Evolutionary conservation across 129 eudicot genomes (phyloP).

Genomic region (Heracleum sosnowskyi): DNA sequence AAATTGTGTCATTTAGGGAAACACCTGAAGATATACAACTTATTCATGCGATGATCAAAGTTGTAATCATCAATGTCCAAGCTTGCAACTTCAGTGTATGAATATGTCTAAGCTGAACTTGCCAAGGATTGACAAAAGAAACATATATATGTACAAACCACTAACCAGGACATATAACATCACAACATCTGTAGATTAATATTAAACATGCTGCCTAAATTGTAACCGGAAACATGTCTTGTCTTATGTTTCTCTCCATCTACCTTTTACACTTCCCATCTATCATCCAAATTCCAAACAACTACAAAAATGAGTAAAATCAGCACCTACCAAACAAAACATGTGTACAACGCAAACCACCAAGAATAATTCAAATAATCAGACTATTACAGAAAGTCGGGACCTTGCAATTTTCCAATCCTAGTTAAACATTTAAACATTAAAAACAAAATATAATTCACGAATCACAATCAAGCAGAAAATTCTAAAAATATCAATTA

Average conservation of each 20-base stretch:
- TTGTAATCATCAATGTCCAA: neutral
- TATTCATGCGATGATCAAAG: neutral
- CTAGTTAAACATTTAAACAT: neutral
- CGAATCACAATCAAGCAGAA: neutral
- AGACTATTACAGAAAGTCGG: neutral
- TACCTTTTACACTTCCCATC: neutral
- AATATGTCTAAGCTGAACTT: too few relatives aligned
- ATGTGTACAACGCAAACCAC: neutral
- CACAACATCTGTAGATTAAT: neutral
- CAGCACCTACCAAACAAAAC: neutral
- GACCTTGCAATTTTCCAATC: neutral
- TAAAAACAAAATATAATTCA: neutral
- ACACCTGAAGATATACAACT: too few relatives aligned
- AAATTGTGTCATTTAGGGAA: too few relatives aligned
- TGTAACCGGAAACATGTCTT: neutral
- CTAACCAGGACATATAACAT: neutral
- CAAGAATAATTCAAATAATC: neutral
- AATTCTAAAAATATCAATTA: neutral
- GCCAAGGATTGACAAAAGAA: too few relatives aligned
- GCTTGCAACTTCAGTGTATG: neutral
- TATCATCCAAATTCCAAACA: neutral
- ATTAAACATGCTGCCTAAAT: neutral
- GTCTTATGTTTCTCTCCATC: neutral
- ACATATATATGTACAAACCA: too few relatives aligned
- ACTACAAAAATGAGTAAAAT: neutral